phyloP scores from a whole-genome alignment of 306 rosid genomes.

The Fragaria vesca region DNA sequence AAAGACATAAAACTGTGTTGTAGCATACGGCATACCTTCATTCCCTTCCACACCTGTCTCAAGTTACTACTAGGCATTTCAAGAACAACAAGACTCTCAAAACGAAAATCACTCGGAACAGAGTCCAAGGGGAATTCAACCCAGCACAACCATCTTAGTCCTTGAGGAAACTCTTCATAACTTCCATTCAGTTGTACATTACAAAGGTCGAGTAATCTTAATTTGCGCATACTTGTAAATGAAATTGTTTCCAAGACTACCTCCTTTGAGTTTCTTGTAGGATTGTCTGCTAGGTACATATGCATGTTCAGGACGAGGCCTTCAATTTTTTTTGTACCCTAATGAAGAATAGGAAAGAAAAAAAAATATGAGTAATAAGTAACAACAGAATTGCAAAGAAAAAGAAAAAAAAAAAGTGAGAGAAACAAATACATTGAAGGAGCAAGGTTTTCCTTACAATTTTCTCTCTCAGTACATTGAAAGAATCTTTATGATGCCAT shows the following conservation, averaged over 20 bases:
- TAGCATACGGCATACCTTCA: not conserved
- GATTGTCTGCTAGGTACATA: not conserved
- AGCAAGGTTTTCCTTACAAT: not conserved
- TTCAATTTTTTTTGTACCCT: not conserved
- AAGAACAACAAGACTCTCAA: not conserved
- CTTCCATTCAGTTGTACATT: conserved; percentile 1
- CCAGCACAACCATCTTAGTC: conserved; percentile 7
- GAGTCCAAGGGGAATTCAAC: not conserved
- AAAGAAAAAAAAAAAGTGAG: too few species aligned
- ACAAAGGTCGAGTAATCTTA: not conserved
- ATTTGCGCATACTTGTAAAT: not conserved
- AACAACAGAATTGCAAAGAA: too few species aligned
- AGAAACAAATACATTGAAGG: not conserved
- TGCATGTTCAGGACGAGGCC: not conserved
- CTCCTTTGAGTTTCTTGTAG: not conserved
- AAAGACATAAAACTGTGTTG: not conserved
- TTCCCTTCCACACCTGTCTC: not conserved
- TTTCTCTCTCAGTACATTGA: not conserved
- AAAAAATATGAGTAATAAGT: not conserved
- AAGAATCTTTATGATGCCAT: conserved; percentile 2
- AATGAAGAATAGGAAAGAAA: not conserved
- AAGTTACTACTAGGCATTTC: not conserved
- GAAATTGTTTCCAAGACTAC: not conserved
- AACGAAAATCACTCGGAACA: not conserved
- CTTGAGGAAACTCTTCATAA: not conserved